Conservation (phyloP, 2,329 filamentous ascomycete species). For the Aspergillus pseudoviridinutans region DNA sequence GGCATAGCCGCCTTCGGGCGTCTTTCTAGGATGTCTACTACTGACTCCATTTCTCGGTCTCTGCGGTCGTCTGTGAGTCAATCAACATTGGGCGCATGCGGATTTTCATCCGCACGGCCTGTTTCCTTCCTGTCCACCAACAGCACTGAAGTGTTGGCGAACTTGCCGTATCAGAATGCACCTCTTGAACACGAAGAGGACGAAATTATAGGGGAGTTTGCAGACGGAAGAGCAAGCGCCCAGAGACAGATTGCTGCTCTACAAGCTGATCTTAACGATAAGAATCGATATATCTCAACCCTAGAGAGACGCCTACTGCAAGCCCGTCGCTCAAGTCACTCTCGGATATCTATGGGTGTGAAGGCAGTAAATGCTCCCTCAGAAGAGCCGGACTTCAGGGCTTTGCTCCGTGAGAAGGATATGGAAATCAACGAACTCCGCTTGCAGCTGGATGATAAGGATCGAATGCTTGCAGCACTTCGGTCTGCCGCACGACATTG, state of each 20-base stretch:
- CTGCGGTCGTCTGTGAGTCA: slow-evolving; percentile 67
- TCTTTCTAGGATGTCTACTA: slow-evolving; percentile 57
- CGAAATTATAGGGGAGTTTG: slow-evolving; percentile 74
- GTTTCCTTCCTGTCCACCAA: slow-evolving; percentile 62
- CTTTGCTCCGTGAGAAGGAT: slow-evolving; percentile 80
- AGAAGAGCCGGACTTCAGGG: slow-evolving; percentile 71
- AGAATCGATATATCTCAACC: slow-evolving; percentile 93
- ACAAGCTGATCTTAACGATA: slow-evolving; percentile 92
- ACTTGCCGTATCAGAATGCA: slow-evolving; percentile 27
- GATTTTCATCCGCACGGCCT: slow-evolving; percentile 58
- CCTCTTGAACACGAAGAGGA: slow-evolving; percentile 52
- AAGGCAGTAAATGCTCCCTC: slow-evolving; percentile 65
- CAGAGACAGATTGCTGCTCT: slow-evolving; percentile 85
- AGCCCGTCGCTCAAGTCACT: slow-evolving; percentile 83
- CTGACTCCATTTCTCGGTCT: slow-evolving; percentile 48
- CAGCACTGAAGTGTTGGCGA: slow-evolving; percentile 35
- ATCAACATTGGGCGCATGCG: slow-evolving; percentile 48
- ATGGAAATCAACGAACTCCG: slow-evolving; percentile 88
- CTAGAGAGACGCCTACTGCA: slow-evolving; percentile 89
- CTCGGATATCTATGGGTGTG: slow-evolving; percentile 71
- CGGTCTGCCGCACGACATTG: slow-evolving; percentile 80
- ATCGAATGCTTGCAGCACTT: slow-evolving; percentile 84
- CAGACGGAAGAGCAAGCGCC: slow-evolving; percentile 78
- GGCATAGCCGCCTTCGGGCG: slow-evolving; percentile 65
- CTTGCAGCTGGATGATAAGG: slow-evolving; percentile 86